Evolutionary conservation across 805 yeast genomes (phyloP).

Genomic region (Kodamaea kakaduensis): DNA sequence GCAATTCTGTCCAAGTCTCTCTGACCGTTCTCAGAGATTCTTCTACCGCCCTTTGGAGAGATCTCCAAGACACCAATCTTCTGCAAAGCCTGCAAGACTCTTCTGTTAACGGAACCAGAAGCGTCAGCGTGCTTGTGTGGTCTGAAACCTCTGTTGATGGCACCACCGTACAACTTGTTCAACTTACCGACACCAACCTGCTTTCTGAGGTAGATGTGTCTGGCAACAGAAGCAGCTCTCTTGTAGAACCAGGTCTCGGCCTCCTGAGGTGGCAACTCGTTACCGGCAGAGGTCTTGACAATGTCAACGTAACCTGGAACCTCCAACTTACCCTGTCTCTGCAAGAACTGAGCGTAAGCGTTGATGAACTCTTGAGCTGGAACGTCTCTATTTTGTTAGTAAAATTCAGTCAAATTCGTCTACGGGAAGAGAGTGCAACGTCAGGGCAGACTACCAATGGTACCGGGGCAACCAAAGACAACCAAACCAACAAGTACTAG

Average conservation of each 20-base stretch:
- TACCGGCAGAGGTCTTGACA: constrained; percentile 98
- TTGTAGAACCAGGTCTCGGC: constrained; percentile 99
- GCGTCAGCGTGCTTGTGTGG: constrained; percentile 99
- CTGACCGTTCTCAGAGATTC: constrained; percentile 98
- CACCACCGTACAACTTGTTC: constrained; percentile 99
- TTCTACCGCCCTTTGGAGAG: constrained; percentile 98
- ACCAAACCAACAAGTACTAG: neutral
- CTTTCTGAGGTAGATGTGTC: constrained; percentile 99
- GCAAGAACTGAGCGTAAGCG: constrained; percentile 99
- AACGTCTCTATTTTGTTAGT: constrained; percentile 80
- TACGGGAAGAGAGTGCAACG: constrained; percentile 9
- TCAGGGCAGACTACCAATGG: neutral
- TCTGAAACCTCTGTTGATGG: constrained; percentile 97
- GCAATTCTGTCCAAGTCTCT: constrained; percentile 99
- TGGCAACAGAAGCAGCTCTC: constrained; percentile 99
- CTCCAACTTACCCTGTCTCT: constrained; percentile 99
- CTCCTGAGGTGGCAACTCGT: constrained; percentile 99
- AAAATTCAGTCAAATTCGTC: too few relatives aligned
- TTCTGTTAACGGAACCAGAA: constrained; percentile 99
- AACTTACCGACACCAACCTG: constrained; percentile 98
- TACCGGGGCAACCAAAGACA: neutral
- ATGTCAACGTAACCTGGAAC: constrained; percentile 99
- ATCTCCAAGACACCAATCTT: constrained; percentile 96
- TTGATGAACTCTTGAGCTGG: constrained; percentile 99
- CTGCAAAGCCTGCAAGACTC: constrained; percentile 95